Evolutionary conservation across 352 stramenopile genomes (phyloP).

Genomic region (Pythium chondricola): DNA sequence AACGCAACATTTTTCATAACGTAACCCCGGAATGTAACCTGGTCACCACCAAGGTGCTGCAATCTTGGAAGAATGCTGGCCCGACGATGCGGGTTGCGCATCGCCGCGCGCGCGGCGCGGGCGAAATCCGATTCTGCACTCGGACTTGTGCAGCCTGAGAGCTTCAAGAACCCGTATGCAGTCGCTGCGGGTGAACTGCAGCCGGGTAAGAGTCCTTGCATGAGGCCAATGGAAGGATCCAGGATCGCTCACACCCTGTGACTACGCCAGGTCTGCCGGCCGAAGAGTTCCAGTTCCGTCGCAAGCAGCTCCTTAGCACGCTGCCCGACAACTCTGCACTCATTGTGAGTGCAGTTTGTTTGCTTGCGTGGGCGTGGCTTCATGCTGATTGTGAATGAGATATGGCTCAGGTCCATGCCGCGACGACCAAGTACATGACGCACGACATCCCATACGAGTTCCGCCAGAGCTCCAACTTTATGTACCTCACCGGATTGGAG

Average conservation of each 20-base stretch:
- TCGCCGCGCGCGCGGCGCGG: neutral
- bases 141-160: slow-evolving; percentile 15
- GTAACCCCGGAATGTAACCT: too few relatives aligned
- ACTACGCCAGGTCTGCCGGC: slow-evolving; percentile 34
- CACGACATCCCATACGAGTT: slow-evolving; percentile 87
- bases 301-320: slow-evolving; percentile 48
- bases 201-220: slow-evolving; percentile 25
- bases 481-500: slow-evolving; percentile 79
- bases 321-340: slow-evolving; percentile 70
- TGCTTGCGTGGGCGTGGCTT: neutral
- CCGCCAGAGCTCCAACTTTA: slow-evolving; percentile 80
- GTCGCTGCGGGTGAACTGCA: slow-evolving; percentile 39
- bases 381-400: neutral
- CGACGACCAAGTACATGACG: slow-evolving; percentile 80
- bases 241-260: neutral
- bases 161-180: slow-evolving; percentile 40
- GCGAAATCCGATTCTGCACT: slow-evolving; percentile 16
- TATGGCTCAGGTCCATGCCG: slow-evolving; percentile 38
- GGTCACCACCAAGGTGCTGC: slow-evolving; percentile 9
- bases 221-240: neutral
- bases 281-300: slow-evolving; percentile 57
- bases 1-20: too few relatives aligned
- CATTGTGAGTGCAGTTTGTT: slow-evolving; percentile 30
- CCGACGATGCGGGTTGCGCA: slow-evolving; percentile 3
- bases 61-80: too few relatives aligned